Evolutionary conservation across 139 green algal species (phyloP), one percentile per base, ranked within the genome.

Genomic region (Closterium sp.): DNA sequence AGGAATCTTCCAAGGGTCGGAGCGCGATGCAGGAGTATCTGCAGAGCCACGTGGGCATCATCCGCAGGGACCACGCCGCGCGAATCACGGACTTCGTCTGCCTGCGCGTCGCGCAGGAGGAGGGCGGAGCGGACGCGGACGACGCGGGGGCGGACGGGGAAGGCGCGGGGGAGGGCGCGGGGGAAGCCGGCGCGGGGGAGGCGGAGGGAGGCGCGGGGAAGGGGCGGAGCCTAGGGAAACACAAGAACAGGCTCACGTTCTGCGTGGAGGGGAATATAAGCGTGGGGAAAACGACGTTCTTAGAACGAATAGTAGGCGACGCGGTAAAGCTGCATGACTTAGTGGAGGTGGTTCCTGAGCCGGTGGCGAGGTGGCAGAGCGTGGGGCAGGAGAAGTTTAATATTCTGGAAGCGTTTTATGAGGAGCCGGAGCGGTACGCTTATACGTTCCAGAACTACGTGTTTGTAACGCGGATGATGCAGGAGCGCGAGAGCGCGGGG

Each of bases 371-470:
- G 94, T 99, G 98, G 98, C 98, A 99, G 93, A 93, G 92, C 24
- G 95, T 98, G 50, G 73, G 89, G 79, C 17, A 84, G 24, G 30
- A 90, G 32, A 86, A 93, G 0, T 90, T 96, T 86, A 99, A 99
- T 95, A 92, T 99, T 73, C 95, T 99, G 90, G 95, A 98, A 13
- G 94, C 95, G 73, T 99, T 99, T 89, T 99, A 99, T 95, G 92
- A 95, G 13, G 93, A 98, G 31, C 97, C 97, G 1, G 6, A 96
- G 31, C 95, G 97, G 85, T 98, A 97, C 93, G 98, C 98, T 0
- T 99, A 99, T 95, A 98, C 97, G 50, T 99, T 99, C 94, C 98
- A 99, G 94, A 98, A 98, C 95, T 99, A 98, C 89, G 98, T 99
- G 4, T 98, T 99, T 91, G 89, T 99, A 87, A 99, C 97, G 1